Evolutionary conservation across 768 basidiomycete genomes (phyloP).

Genomic region (Leccinum uliginosum): DNA sequence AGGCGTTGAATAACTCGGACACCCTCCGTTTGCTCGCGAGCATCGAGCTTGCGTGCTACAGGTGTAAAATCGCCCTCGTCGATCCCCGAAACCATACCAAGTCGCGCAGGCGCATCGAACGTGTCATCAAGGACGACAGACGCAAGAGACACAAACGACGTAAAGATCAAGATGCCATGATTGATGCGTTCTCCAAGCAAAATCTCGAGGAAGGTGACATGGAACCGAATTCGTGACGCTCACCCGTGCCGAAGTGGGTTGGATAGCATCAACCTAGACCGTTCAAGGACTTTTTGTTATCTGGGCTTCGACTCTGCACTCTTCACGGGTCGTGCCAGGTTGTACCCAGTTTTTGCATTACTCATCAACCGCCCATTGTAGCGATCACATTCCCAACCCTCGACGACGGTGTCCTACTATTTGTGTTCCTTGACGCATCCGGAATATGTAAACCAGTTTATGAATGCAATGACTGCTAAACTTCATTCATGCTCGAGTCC

Average conservation of each 20-base stretch:
- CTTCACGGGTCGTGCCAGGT: conserved; percentile 3
- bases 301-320: conserved; percentile 2
- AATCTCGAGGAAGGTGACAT: conserved; percentile 32
- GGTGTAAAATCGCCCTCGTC: conserved; percentile 60
- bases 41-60: conserved; percentile 82
- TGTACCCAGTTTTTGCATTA: conserved; percentile 21
- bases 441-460: conserved; percentile 7
- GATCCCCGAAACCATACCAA: conserved; percentile 67
- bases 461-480: conserved; percentile 4
- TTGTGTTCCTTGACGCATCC: conserved; percentile 1
- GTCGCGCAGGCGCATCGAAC: conserved; percentile 66
- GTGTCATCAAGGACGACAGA: conserved; percentile 82
- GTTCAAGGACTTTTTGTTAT: conserved; percentile 11
- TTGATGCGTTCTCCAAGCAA: conserved; percentile 69
- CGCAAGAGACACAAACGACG: conserved; percentile 75
- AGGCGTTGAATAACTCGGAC: conserved; percentile 82
- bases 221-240: conserved; percentile 24
- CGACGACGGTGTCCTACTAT: conserved; percentile 5
- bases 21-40: conserved; percentile 77
- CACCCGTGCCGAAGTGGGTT: not conserved
- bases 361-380: conserved; percentile 19
- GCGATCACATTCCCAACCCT: conserved; percentile 13
- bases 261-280: conserved; percentile 10
- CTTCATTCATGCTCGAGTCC: not conserved
- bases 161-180: conserved; percentile 79